Percentiles rank a stretch among this genome's conserved stretches.
These are phyloP conservation scores for Ceratonia siliqua DNA, from an alignment of 306 rosid genomes.

Conservation along the genomic window DNA sequence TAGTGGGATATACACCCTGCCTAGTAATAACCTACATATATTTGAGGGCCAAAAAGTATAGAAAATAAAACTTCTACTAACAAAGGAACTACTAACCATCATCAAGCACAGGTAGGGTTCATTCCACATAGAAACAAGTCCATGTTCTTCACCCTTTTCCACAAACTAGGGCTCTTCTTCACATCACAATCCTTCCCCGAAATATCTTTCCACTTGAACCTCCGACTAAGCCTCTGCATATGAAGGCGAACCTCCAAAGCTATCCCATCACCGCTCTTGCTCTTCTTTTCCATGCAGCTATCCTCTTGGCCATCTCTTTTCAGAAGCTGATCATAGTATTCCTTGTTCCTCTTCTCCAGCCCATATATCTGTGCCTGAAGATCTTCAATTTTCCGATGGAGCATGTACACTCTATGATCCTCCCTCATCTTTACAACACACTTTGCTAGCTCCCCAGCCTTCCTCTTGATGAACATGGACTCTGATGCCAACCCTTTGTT, in stretches of 20 bases:
- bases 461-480: conserved; percentile 62
- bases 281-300: conserved; percentile 23
- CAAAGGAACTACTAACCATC: neutral
- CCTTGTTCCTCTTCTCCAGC: conserved; percentile 85
- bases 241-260: conserved; percentile 58
- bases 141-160: conserved; percentile 76
- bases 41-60: conserved; percentile 31
- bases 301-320: conserved; percentile 35
- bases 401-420: conserved; percentile 76
- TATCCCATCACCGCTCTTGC: conserved; percentile 42
- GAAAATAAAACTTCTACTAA: conserved; percentile 18
- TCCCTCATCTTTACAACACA: conserved; percentile 82
- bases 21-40: conserved; percentile 21
- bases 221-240: conserved; percentile 48
- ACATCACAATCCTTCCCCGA: conserved; percentile 21
- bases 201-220: conserved; percentile 41
- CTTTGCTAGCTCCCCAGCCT: conserved; percentile 79
- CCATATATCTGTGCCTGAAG: conserved; percentile 84
- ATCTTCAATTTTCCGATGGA: conserved; percentile 77
- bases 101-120: conserved; percentile 44
- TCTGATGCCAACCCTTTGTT: conserved; percentile 73
- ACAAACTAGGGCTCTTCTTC: conserved; percentile 46
- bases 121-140: conserved; percentile 77
- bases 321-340: conserved; percentile 68
- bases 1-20: conserved; percentile 32